Conservation (phyloP, 257 asterid genomes). For the Solanum raphanifolium region DNA sequence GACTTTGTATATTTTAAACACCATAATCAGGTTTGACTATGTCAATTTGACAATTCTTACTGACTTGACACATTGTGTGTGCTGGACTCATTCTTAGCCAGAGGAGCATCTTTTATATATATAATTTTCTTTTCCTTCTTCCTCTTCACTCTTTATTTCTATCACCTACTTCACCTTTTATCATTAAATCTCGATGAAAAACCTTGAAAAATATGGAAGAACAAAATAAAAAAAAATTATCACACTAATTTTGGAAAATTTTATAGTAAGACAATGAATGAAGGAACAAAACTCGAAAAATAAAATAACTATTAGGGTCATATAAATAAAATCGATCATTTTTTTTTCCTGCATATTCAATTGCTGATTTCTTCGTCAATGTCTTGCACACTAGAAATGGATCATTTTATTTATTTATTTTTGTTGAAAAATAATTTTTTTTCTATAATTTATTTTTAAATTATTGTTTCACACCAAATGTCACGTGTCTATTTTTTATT, state of each 20-base stretch:
- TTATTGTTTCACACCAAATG: background rate
- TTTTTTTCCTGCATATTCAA: background rate
- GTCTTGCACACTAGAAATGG: too few species aligned
- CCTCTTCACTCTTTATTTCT: background rate
- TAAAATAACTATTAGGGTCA: too few species aligned
- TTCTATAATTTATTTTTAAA: too few species aligned
- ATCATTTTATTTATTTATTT: too few species aligned
- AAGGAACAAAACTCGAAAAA: background rate
- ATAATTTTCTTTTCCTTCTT: background rate
- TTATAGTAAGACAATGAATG: background rate
- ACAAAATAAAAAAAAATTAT: too few species aligned
- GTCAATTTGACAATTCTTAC: background rate
- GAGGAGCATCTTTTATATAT: background rate
- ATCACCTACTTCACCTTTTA: background rate
- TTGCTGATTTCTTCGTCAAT: too few species aligned
- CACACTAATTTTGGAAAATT: background rate
- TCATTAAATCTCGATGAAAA: background rate
- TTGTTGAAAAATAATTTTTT: background rate
- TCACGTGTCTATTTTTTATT: too few species aligned
- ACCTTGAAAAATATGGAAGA: too few species aligned
- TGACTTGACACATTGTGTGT: background rate
- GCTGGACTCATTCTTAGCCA: background rate
- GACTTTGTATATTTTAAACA: background rate
- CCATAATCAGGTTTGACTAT: background rate
- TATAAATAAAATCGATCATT: too few species aligned